Evolutionary conservation across 306 rosid species (phyloP), one percentile per base, ranked within the genome.

Genomic region (Adenanthera pavonina): DNA sequence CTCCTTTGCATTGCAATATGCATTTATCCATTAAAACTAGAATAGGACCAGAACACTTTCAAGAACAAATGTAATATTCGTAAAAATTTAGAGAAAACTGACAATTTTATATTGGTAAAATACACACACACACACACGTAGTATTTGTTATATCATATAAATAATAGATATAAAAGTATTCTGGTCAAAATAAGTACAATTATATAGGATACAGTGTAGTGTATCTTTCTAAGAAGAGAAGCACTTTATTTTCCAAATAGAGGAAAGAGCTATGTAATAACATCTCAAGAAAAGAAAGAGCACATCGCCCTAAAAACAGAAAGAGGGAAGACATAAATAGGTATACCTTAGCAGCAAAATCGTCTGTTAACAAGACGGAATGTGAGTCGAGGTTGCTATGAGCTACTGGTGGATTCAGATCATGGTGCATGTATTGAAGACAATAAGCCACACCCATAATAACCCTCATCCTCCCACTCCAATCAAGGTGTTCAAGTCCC

Each of bases 351-450:
- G 97, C 94, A 8, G 99, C 97, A 85, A 85, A 96, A 86, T 93
- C 98, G 86, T 96, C 99, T 8, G 99, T 89, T 78, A 96, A 84
- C 13, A 67, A 82, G 77, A 96, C 79, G 41, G 86, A 30, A 62
- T 44, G 15, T 77, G 99, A 88, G 41, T 3, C 9, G 68, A 96
- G 84, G 60, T 86, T 84, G 47, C 79, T 38, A 80, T 89, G 97
- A 76, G 92, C 53, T 33, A 92, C 73, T 0, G 98, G 94, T 68
- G 99, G 98, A 80, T 88, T 93, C 54, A 96, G 75, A 72, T 94
- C 99, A 83, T 92, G 97, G 83, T 93, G 99, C 95, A 93, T 92
- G 54, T 96, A 93, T 20, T 91, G 94, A 79, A 96, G 93, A 78
- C 97, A 96, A 82, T 93, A 96, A 4, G 97, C 94, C 47, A 88